Evolutionary conservation across 2,329 filamentous ascomycete genomes (phyloP), one percentile per base, ranked within the genome.

Genomic region (Diaporthe australafricana): DNA sequence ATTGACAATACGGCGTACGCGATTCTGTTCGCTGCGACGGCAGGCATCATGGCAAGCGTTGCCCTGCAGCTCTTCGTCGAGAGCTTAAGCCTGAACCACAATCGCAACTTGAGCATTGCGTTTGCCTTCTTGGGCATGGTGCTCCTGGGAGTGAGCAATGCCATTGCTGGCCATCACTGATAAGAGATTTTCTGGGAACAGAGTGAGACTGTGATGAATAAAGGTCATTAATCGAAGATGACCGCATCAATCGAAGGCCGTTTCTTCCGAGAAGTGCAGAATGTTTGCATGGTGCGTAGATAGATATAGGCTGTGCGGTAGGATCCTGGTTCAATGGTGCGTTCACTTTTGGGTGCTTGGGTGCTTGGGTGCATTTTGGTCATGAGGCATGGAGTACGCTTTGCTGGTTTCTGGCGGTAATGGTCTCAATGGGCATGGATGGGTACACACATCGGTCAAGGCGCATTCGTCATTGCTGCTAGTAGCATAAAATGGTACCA

Each of bases 41-140:
- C 95, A 0, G 96, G 96, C 1, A 97, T 99, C 77, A 98, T 99
- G 96, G 92, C 94, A 35, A 96, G 93, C 77, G 96, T 99, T 38
- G 95, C 93, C 3, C 83, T 99, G 79, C 94, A 97, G 82, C 85
- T 99, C 8, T 96, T 98, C 78, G 92, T 93, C 4, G 95, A 99
- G 84, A 93, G 92, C 75, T 81, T 98, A 79, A 93, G 92, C 71
- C 83, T 98, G 78, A 95, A 94, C 75, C 94, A 97, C 83, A 92
- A 92, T 78, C 87, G 92, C 73, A 91, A 91, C 73, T 79, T 96
- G 78, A 95, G 93, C 81, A 94, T 95, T 78, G 86, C 90, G 30
- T 95, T 94, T 84, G 94, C 91, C 9, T 96, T 97, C 83, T 78
- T 93, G 30, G 94, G 96, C 1, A 98, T 98, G 95, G 91, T 90